These are phyloP conservation scores for Protea cynaroides DNA, from an alignment of 164 flowering plant genomes.

Conservation along the genomic window DNA sequence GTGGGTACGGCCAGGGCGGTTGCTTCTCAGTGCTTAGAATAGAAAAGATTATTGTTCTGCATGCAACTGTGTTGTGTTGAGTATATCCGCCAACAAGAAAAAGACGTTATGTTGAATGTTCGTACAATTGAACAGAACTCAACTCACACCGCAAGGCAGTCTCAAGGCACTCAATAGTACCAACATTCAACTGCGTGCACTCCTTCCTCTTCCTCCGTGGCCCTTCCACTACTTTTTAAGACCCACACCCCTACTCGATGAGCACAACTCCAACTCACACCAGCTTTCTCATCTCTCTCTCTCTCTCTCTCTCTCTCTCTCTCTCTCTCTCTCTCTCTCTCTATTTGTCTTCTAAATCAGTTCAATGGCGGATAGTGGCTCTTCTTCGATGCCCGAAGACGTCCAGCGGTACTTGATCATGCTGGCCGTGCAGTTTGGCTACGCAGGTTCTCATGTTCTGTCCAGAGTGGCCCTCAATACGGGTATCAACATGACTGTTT, in stretches of 20 bases:
- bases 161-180: no score
- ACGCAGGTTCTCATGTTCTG: conserved; percentile 96
- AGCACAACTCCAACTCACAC: background rate
- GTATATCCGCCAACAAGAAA: no score
- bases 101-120: no score
- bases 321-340: no score
- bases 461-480: conserved; percentile 94
- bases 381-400: conserved; percentile 62
- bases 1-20: no score
- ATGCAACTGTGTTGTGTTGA: no score
- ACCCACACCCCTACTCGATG: conserved; percentile 8
- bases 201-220: background rate
- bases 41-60: no score
- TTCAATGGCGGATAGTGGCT: conserved; percentile 59
- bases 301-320: no score
- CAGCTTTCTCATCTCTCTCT: background rate
- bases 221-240: conserved; percentile 30
- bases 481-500: conserved; percentile 94
- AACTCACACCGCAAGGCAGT: no score
- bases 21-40: no score
- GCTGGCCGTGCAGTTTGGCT: conserved; percentile 99
- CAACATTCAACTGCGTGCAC: no score
- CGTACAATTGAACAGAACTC: no score
- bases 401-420: conserved; percentile 87
- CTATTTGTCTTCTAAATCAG: background rate